Evolutionary conservation across 2,329 filamentous ascomycete genomes (phyloP).

Genomic region (Trichothecium sympodiale): DNA sequence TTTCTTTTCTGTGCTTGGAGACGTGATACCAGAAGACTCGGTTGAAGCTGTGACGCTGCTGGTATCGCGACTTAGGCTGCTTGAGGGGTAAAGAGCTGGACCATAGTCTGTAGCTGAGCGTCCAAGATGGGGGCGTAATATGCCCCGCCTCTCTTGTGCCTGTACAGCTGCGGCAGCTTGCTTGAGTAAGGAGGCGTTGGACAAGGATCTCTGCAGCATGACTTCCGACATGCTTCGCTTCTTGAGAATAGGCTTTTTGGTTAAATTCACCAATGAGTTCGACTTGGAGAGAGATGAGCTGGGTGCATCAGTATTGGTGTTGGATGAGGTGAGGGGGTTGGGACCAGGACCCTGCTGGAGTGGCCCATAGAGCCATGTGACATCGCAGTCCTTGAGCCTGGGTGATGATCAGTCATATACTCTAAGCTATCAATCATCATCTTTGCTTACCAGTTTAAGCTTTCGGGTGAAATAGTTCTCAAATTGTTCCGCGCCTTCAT

Average conservation of each 20-base stretch:
- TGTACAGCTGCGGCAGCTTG: conserved; percentile 80
- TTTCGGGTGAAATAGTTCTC: conserved; percentile 80
- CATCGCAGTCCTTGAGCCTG: conserved; percentile 94
- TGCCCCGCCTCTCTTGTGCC: conserved; percentile 56
- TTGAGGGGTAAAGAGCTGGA: conserved; percentile 47
- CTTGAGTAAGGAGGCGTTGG: conserved; percentile 78
- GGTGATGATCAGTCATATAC: background rate
- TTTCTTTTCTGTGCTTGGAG: conserved; percentile 56
- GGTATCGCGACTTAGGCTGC: conserved; percentile 52
- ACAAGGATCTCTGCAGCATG: conserved; percentile 82
- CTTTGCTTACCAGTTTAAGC: conserved; percentile 72
- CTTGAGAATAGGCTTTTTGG: conserved; percentile 86
- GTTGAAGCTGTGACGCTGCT: conserved; percentile 53
- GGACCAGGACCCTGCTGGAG: conserved; percentile 55
- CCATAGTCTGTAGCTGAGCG: conserved; percentile 57
- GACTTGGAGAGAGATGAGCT: conserved; percentile 38
- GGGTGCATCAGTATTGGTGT: conserved; percentile 27
- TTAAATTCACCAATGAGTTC: conserved; percentile 52
- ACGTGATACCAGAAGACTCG: conserved; percentile 57
- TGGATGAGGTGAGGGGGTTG: conserved; percentile 38
- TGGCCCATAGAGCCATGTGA: conserved; percentile 95
- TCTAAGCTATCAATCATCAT: background rate
- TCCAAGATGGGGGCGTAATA: conserved; percentile 43
- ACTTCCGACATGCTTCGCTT: conserved; percentile 94
- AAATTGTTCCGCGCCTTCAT: conserved; percentile 83